phyloP scores from a whole-genome alignment of 2,329 filamentous ascomycete species.

The Colletotrichum filicis region DNA sequence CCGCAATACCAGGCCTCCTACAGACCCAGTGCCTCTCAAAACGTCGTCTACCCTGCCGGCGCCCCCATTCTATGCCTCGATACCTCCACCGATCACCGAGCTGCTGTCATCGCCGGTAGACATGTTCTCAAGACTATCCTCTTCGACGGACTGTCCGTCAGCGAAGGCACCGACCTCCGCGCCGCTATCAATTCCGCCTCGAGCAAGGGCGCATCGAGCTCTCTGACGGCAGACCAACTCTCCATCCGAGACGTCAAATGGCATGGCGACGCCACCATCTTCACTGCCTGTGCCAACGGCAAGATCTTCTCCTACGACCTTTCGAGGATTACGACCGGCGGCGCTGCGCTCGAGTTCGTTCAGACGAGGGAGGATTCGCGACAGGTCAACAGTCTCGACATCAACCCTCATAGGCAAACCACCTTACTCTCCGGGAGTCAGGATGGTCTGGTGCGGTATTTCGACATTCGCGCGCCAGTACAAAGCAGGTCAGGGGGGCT shows the following conservation, averaged over 20 bases:
- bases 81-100: conserved; percentile 65
- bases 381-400: conserved; percentile 72
- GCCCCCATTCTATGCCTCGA: conserved; percentile 69
- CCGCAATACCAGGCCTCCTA: conserved; percentile 52
- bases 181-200: conserved; percentile 62
- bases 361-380: conserved; percentile 71
- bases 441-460: conserved; percentile 71
- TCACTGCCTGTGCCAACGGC: conserved; percentile 72
- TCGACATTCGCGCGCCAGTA: conserved; percentile 64
- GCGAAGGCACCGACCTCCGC: conserved; percentile 68
- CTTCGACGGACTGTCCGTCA: conserved; percentile 63
- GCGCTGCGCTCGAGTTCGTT: conserved; percentile 62
- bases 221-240: conserved; percentile 61
- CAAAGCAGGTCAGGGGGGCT: conserved; percentile 59
- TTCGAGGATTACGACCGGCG: conserved; percentile 56
- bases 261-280: conserved; percentile 64
- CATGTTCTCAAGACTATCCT: conserved; percentile 71
- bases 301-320: conserved; percentile 75
- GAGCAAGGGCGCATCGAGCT: conserved; percentile 52
- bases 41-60: conserved; percentile 62
- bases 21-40: conserved; percentile 66
- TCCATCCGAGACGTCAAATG: conserved; percentile 73
- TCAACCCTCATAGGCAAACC: conserved; percentile 68
- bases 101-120: conserved; percentile 67
- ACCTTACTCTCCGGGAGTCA: conserved; percentile 72